Conservation (phyloP, 73 alveolate genomes). For the Stentor coeruleus region DNA sequence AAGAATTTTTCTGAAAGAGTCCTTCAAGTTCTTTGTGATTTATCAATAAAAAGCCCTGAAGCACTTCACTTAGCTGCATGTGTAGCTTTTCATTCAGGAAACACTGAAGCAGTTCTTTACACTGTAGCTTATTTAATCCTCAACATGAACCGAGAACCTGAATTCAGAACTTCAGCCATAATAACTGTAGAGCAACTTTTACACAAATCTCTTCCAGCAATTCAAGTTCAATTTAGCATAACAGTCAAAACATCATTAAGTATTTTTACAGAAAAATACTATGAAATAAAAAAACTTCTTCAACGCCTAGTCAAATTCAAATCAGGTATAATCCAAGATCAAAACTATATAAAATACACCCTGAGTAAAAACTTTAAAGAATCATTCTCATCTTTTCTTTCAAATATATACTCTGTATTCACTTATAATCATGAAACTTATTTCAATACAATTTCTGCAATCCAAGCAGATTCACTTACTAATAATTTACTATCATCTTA, state of each 20-base stretch:
- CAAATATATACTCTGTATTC: no score
- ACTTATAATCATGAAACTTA: neutral
- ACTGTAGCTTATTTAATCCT: neutral
- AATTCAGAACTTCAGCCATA: neutral
- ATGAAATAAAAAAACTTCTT: neutral
- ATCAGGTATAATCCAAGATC: slow-evolving; percentile 15
- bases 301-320: neutral
- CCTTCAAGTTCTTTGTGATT: neutral
- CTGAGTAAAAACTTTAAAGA: neutral
- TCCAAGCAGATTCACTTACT: neutral
- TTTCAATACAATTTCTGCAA: neutral
- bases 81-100: neutral
- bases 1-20: neutral
- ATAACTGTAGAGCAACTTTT: neutral
- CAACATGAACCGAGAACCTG: neutral
- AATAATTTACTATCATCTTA: neutral
- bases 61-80: slow-evolving; percentile 15
- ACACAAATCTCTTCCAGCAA: neutral
- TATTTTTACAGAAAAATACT: no score
- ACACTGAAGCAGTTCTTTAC: neutral
- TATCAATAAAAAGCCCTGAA: slow-evolving; percentile 14
- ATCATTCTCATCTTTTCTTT: neutral
- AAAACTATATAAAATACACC: neutral
- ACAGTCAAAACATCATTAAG: neutral
- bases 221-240: neutral